Evolutionary conservation across 2,329 filamentous ascomycete genomes (phyloP), one percentile per base, ranked within the genome.

Genomic region (Fusarium veterinarium): DNA sequence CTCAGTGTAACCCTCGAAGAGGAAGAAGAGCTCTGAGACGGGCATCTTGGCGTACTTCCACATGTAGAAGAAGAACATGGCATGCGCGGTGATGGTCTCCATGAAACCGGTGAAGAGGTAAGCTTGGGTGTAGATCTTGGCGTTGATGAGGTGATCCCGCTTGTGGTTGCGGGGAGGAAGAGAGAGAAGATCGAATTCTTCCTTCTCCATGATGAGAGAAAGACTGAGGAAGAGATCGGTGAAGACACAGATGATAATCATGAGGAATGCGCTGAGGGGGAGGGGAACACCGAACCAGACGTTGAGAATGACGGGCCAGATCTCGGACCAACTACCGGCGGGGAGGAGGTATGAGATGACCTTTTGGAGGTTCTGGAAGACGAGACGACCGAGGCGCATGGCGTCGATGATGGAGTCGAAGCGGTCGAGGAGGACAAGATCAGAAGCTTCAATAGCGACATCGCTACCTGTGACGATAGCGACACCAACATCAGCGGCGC

Each of bases 331-430:
- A 52, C 81, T 84, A 41, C 87, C 87, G 0, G 87, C 87, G 0
- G 86, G 87, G 0, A 89, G 79, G 2, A 88, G 80, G 46, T 84
- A 84, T 2, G 81, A 79, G 55, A 84, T 83, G 30, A 84, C 81
- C 48, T 83, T 84, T 69, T 84, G 82, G 10, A 84, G 69, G 44
- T 84, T 84, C 67, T 84, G 81, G 72, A 84, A 83, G 12, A 83
- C 81, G 1, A 83, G 81, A 9, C 82, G 79, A 1, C 82, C 82
- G 1, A 82, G 79, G 12, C 81, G 81, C 58, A 93, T 91, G 2
- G 91, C 91, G 37, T 91, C 90, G 49, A 93, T 86, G 70, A 93
- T 93, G 31, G 88, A 91, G 33, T 91, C 91, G 68, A 93, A 93
- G 76, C 91, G 92, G 77, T 93, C 91, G 1, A 91, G 90, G 4